Evolutionary conservation across 106 monocot species (phyloP).

Genomic region (Dendrobium huoshanense): DNA sequence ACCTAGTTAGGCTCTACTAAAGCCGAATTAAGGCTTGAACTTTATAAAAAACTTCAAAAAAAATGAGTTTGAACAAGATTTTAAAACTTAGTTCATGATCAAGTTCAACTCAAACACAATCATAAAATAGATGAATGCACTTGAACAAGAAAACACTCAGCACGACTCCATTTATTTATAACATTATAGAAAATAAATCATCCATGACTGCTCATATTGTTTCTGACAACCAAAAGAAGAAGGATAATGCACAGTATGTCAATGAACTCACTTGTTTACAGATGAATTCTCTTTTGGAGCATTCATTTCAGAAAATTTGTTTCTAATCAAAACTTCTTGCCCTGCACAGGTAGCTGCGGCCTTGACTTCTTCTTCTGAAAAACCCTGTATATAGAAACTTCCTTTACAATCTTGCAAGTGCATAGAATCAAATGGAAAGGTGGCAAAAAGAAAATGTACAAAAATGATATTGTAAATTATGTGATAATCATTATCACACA

Average conservation of each 20-base stretch:
- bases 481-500: not conserved
- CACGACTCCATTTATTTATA: not conserved
- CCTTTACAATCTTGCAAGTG: not conserved
- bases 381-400: constrained; percentile 44
- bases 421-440: not conserved
- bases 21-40: not conserved
- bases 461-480: not conserved
- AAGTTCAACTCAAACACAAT: not conserved
- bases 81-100: not conserved
- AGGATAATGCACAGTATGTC: not conserved
- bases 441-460: constrained; percentile 2
- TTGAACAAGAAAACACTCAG: not conserved
- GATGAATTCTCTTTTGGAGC: constrained; percentile 78
- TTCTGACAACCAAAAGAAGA: not conserved
- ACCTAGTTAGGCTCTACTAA: not conserved
- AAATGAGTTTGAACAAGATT: not conserved
- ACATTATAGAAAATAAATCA: not conserved
- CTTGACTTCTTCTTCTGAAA: constrained; percentile 94
- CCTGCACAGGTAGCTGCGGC: constrained; percentile 87
- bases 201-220: not conserved
- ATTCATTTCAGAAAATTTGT: constrained; percentile 95
- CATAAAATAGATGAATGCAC: not conserved
- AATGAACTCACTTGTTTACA: constrained; percentile 66
- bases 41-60: not conserved
- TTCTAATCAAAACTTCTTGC: constrained; percentile 86